These are phyloP conservation scores for Cordia subcordata DNA, from an alignment of 257 asterid species.

Conservation along the genomic window DNA sequence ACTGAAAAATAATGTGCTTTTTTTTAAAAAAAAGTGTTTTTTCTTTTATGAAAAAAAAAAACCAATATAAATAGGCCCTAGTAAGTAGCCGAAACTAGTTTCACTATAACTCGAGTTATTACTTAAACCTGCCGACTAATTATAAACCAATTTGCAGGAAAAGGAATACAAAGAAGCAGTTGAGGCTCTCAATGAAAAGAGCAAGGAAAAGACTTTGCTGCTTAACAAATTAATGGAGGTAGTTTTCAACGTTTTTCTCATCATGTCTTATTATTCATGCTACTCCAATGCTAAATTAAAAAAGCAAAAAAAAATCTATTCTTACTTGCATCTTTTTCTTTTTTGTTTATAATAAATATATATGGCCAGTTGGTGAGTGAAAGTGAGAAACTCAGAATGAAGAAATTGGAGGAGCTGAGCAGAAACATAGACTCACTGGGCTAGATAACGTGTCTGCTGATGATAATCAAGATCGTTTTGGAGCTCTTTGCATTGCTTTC, in stretches of 20 bases:
- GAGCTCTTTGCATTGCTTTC: background rate
- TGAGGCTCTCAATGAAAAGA: slow-evolving; percentile 71
- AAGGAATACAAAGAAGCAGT: slow-evolving; percentile 76
- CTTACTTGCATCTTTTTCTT: background rate
- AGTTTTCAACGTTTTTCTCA: slow-evolving; percentile 2
- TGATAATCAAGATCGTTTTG: background rate
- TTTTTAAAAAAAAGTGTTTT: too few species aligned
- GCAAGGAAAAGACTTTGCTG: slow-evolving; percentile 67
- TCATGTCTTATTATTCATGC: background rate
- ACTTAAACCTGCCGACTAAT: too few species aligned
- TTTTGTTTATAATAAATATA: background rate
- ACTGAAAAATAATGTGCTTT: too few species aligned
- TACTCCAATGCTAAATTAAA: background rate
- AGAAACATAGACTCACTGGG: slow-evolving; percentile 57
- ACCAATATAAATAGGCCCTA: too few species aligned
- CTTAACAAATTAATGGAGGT: slow-evolving; percentile 76
- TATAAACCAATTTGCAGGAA: too few species aligned
- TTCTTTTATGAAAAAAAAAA: too few species aligned
- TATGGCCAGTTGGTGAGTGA: slow-evolving; percentile 63
- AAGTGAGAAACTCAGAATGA: slow-evolving; percentile 78
- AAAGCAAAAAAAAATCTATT: too few species aligned
- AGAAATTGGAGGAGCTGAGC: slow-evolving; percentile 84
- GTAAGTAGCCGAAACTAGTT: too few species aligned
- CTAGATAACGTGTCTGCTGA: slow-evolving; percentile 11
- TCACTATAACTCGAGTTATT: too few species aligned